Evolutionary conservation across 2,329 filamentous ascomycete genomes (phyloP).

Genomic region (Pseudopyricularia javanii): DNA sequence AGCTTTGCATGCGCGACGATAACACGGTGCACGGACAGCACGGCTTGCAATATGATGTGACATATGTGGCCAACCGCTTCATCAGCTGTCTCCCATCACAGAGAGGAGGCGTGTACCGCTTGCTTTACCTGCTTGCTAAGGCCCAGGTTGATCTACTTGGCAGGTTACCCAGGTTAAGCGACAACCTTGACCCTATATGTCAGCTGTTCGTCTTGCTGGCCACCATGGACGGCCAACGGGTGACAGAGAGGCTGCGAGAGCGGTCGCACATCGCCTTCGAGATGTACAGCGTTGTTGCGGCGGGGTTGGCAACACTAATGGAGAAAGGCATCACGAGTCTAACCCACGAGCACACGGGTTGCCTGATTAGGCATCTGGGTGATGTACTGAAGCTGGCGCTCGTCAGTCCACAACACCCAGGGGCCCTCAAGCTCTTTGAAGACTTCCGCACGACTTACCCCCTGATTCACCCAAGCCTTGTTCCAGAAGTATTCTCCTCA

Average conservation of each 20-base stretch:
- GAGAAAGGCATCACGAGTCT: slow-evolving; percentile 44
- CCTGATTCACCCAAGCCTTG: slow-evolving; percentile 22
- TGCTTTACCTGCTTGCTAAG: slow-evolving; percentile 29
- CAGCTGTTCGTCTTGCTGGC: slow-evolving; percentile 16
- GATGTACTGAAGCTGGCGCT: slow-evolving; percentile 31
- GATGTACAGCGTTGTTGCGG: slow-evolving; percentile 29
- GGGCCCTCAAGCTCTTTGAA: slow-evolving; percentile 19
- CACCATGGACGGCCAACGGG: background rate
- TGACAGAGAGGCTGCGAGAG: slow-evolving; percentile 3
- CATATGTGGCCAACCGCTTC: slow-evolving; percentile 31
- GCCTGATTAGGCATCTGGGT: slow-evolving; percentile 26
- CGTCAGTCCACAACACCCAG: slow-evolving; percentile 17
- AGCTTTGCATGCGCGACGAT: background rate
- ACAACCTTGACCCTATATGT: slow-evolving; percentile 25
- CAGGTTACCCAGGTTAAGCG: slow-evolving; percentile 32
- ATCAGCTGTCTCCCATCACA: slow-evolving; percentile 14
- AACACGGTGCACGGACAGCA: slow-evolving; percentile 12
- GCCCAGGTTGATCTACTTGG: slow-evolving; percentile 26
- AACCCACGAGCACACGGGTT: slow-evolving; percentile 27
- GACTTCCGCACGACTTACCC: slow-evolving; percentile 21
- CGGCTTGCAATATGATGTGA: slow-evolving; percentile 17
- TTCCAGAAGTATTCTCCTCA: slow-evolving; percentile 37
- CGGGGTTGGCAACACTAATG: slow-evolving; percentile 30
- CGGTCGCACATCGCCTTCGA: slow-evolving; percentile 15
- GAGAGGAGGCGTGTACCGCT: slow-evolving; percentile 27